Conservation (phyloP, 176 grass and related monocot species). For the Carex parvula region DNA sequence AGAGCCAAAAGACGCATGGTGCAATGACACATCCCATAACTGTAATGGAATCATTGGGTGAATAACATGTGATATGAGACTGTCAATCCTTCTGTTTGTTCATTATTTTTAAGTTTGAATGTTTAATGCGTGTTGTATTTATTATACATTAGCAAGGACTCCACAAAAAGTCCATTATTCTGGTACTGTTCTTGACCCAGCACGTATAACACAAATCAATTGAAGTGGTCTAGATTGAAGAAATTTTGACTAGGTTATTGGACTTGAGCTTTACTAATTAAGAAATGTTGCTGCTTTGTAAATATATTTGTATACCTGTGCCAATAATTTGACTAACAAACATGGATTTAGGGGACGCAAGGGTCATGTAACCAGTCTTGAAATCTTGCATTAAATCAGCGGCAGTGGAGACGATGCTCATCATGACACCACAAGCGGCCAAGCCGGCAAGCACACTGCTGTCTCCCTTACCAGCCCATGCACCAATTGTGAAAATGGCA, state of each 20-base stretch:
- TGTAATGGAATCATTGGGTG: background rate
- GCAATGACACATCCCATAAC: slow-evolving; percentile 79
- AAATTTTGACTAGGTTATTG: background rate
- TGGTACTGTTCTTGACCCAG: background rate
- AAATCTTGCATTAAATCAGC: slow-evolving; percentile 86
- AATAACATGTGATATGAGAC: background rate
- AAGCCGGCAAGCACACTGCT: slow-evolving; percentile 52
- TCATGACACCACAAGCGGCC: slow-evolving; percentile 74
- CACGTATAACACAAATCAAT: background rate
- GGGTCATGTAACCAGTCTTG: slow-evolving; percentile 72
- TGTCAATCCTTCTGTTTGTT: background rate
- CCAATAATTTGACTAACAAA: slow-evolving; percentile 71
- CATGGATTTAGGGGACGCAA: slow-evolving; percentile 69
- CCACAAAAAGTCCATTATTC: background rate
- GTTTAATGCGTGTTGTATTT: background rate
- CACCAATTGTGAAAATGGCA: slow-evolving; percentile 54
- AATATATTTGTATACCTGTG: slow-evolving; percentile 42
- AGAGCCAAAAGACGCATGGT: slow-evolving; percentile 89
- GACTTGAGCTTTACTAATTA: background rate
- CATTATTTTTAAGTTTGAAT: background rate
- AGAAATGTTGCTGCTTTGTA: background rate
- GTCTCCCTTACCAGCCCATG: slow-evolving; percentile 58
- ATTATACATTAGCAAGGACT: background rate
- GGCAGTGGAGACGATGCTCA: slow-evolving; percentile 64
- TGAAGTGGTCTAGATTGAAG: background rate